Evolutionary conservation across 2,329 filamentous ascomycete species (phyloP), one percentile per base, ranked within the genome.

Genomic region (Monosporascus sp.): DNA sequence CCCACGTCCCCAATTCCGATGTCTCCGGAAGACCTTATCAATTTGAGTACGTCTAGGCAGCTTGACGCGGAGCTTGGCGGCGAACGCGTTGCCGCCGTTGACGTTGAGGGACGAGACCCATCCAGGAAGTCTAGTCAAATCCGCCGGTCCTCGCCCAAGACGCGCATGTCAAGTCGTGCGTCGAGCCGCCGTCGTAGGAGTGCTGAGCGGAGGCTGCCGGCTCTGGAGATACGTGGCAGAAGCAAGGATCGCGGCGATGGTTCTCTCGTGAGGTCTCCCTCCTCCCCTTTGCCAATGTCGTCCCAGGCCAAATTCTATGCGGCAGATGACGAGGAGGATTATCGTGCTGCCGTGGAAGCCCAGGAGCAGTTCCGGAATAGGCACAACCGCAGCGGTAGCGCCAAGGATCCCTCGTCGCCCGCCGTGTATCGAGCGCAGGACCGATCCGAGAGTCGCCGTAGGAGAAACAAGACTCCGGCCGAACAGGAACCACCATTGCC

Each of bases 1-100:
- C 93, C 93, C 1, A 95, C 91, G 2, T 97, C 93, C 0, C 93
- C 93, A 0, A 81, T 96, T 2, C 91, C 92, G 3, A 97, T 97
- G 92, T 96, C 92, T 3, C 91, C 91, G 0, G 90, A 96, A 62
- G 91, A 97, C 63, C 68, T 90, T 55, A 83, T 84, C 64, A 86
- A 82, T 61, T 70, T 87, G 49, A 81, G 79, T 57, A 81, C 75
- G 1, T 75, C 77, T 1, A 72, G 65, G 27, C 64, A 71, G 41
- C 57, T 62, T 24, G 62, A 69, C 22, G 49, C 56, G 14, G 60
- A 63, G 22, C 45, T 58, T 19, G 59, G 59, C 45, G 58, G 66
- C 37, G 61, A 63, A 16, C 50, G 59, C 36, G 51, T 54, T 48
- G 57, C 52, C 50, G 50, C 61, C 43, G 56, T 68, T n/a, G 64